These are phyloP conservation scores for Russula griseocarnosa DNA, from an alignment of 768 basidiomycete species.

Conservation along the genomic window DNA sequence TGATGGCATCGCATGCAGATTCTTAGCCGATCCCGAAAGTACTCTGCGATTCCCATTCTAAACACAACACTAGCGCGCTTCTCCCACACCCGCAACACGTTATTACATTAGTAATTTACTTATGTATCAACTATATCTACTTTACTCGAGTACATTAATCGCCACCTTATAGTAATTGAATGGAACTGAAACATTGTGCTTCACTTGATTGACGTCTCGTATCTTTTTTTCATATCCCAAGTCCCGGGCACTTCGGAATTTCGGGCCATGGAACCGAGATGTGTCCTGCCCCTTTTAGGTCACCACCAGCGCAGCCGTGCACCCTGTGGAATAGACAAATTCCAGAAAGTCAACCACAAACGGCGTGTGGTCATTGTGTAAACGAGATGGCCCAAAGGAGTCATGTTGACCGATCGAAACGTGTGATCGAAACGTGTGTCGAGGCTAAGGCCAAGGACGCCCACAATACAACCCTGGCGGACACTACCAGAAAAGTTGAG, in stretches of 20 bases:
- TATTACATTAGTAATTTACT: slow-evolving; percentile 8
- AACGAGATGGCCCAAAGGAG: not conserved
- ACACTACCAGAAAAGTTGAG: not conserved
- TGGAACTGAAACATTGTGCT: not conserved
- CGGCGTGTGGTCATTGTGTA: not conserved
- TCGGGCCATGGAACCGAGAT: not conserved
- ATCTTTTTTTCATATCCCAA: not conserved
- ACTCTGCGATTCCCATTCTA: slow-evolving; percentile 19
- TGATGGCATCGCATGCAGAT: slow-evolving; percentile 10
- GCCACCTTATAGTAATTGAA: slow-evolving; percentile 7
- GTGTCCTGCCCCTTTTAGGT: not conserved
- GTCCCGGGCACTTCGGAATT: not conserved
- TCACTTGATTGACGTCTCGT: not conserved
- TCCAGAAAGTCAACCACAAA: not conserved
- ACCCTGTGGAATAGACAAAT: not conserved
- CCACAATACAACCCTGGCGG: not conserved
- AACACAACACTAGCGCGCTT: not conserved
- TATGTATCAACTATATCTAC: slow-evolving; percentile 18
- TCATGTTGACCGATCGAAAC: slow-evolving; percentile 1
- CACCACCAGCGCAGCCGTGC: too few species aligned
- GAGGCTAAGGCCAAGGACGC: not conserved
- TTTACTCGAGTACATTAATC: slow-evolving; percentile 1
- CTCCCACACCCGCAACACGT: not conserved
- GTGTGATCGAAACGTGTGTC: not conserved
- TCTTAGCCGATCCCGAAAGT: not conserved